These are phyloP conservation scores for Aureobasidium sp. DNA, from an alignment of 2,329 filamentous ascomycete species.

Conservation along the genomic window DNA sequence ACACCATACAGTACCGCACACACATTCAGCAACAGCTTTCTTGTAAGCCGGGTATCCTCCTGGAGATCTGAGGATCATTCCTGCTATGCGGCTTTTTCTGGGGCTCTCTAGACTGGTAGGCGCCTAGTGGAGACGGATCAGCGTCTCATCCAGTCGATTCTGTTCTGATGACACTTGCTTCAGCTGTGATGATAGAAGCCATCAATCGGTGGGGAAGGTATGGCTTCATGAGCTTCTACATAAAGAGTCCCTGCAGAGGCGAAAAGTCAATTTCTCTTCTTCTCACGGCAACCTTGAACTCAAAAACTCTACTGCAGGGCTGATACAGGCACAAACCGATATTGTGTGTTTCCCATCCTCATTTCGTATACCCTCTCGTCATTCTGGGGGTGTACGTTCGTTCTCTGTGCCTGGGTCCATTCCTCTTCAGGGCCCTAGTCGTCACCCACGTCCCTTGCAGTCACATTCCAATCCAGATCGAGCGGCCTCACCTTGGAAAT, in stretches of 20 bases:
- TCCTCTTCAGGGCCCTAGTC: constrained; percentile 8
- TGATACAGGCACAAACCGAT: constrained; percentile 10
- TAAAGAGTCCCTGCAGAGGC: constrained; percentile 13
- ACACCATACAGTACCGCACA: not conserved
- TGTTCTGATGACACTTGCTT: not conserved
- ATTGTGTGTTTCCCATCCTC: not conserved
- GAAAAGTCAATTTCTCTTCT: not conserved
- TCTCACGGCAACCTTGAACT: not conserved
- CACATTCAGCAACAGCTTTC: not conserved
- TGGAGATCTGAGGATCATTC: constrained; percentile 13
- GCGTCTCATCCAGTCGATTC: constrained; percentile 1
- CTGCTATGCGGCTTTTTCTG: constrained; percentile 13
- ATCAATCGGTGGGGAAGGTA: not conserved
- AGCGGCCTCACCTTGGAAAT: constrained; percentile 5
- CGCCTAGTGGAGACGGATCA: not conserved
- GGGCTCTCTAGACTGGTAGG: not conserved
- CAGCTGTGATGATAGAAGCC: not conserved
- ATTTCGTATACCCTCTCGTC: not conserved
- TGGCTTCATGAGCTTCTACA: constrained; percentile 1
- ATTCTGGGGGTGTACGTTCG: constrained; percentile 8
- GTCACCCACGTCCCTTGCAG: constrained; percentile 7
- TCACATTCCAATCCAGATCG: constrained; percentile 14
- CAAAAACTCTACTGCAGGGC: not conserved
- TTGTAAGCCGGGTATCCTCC: not conserved
- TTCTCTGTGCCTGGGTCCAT: constrained; percentile 11